Conservation (phyloP, 2,329 filamentous ascomycete species). For the Hirsutella thompsonii region DNA sequence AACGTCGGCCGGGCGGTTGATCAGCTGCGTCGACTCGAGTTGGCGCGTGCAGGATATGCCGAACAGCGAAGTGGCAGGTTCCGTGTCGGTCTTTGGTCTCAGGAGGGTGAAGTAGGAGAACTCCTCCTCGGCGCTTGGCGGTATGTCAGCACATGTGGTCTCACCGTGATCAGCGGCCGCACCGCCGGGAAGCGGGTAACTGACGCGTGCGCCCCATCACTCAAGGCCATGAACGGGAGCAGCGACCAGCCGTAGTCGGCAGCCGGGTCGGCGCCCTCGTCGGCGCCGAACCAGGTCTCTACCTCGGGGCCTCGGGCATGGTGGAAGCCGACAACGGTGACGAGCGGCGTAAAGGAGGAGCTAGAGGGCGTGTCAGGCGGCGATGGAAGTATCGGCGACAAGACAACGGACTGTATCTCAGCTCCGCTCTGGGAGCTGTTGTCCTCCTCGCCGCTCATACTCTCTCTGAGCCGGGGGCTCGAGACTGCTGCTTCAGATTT, state of each 20-base stretch:
- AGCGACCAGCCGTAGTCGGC: slow-evolving; percentile 79
- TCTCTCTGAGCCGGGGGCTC: neutral
- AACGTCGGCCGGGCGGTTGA: slow-evolving; percentile 73
- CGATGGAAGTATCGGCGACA: slow-evolving; percentile 18
- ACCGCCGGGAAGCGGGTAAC: slow-evolving; percentile 16
- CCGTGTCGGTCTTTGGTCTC: slow-evolving; percentile 38
- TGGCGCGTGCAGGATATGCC: slow-evolving; percentile 93
- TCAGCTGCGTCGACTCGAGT: slow-evolving; percentile 65
- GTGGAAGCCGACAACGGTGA: slow-evolving; percentile 74
- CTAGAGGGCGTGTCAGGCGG: slow-evolving; percentile 16
- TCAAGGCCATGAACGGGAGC: slow-evolving; percentile 92
- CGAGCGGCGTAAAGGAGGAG: slow-evolving; percentile 49
- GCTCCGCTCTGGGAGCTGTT: slow-evolving; percentile 10
- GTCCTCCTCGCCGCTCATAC: slow-evolving; percentile 17
- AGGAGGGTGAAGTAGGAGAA: slow-evolving; percentile 97
- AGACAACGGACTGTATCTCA: slow-evolving; percentile 12
- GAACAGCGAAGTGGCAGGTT: slow-evolving; percentile 71
- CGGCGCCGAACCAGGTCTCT: slow-evolving; percentile 74
- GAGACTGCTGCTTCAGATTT: neutral
- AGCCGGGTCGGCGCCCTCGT: slow-evolving; percentile 66
- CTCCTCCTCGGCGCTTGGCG: slow-evolving; percentile 67
- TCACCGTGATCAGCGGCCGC: neutral
- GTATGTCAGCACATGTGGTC: slow-evolving; percentile 6
- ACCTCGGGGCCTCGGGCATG: slow-evolving; percentile 85
- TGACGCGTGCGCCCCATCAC: slow-evolving; percentile 88